phyloP scores from a whole-genome alignment of 2,329 filamentous ascomycete genomes.

The Metarhizium album region DNA sequence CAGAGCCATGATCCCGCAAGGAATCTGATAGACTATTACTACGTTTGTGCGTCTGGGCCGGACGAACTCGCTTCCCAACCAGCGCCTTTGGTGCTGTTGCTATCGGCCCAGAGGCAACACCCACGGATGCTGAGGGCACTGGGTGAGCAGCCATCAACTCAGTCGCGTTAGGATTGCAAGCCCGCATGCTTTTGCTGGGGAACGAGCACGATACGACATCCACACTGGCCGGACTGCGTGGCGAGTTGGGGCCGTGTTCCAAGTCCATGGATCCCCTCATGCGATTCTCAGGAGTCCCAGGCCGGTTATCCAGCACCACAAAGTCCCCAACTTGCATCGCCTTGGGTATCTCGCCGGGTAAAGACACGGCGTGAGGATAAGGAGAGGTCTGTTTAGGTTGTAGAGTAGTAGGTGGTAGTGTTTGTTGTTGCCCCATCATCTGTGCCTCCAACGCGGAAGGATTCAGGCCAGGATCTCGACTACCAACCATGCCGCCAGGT shows the following conservation, averaged over 20 bases:
- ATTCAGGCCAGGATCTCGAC: constrained; percentile 43
- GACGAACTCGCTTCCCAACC: constrained; percentile 47
- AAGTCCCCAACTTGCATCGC: constrained; percentile 37
- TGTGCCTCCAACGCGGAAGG: constrained; percentile 43
- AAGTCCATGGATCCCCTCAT: constrained; percentile 12
- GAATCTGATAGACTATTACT: constrained; percentile 85
- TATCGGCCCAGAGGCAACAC: constrained; percentile 37
- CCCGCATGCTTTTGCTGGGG: constrained; percentile 38
- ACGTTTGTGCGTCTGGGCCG: constrained; percentile 58
- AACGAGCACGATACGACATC: constrained; percentile 56
- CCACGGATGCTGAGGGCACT: constrained; percentile 38
- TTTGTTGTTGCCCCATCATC: constrained; percentile 21
- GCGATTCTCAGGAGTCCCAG: constrained; percentile 35
- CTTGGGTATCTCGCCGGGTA: constrained; percentile 35
- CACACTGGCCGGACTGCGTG: constrained; percentile 46
- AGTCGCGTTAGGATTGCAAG: constrained; percentile 26
- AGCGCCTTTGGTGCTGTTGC: constrained; percentile 49
- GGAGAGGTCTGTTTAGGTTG: constrained; percentile 5
- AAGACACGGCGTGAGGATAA: constrained; percentile 18
- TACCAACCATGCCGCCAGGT: constrained; percentile 63
- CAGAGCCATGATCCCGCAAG: constrained; percentile 53
- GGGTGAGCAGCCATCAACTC: constrained; percentile 44
- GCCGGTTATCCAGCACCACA: constrained; percentile 31
- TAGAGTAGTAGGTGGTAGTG: constrained; percentile 12
- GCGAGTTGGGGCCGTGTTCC: constrained; percentile 28